These are phyloP conservation scores for Xylariales sp. DNA, from an alignment of 2,329 filamentous ascomycete genomes.

Conservation along the genomic window DNA sequence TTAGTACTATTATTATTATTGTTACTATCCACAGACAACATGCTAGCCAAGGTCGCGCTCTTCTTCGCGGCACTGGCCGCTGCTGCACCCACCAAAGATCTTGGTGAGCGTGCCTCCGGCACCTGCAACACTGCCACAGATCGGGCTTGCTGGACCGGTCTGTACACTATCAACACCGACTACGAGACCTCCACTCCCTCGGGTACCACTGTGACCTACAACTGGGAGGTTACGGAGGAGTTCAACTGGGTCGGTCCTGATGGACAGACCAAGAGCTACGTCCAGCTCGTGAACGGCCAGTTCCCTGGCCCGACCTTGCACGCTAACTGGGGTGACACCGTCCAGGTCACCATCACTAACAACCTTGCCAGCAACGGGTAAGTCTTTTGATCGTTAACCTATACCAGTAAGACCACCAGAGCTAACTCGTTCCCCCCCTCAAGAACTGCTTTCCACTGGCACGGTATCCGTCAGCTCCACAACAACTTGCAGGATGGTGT, in stretches of 20 bases:
- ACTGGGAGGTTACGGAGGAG: slow-evolving; percentile 16
- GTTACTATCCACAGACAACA: too few species aligned
- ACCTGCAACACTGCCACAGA: slow-evolving; percentile 11
- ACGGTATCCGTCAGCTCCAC: slow-evolving; percentile 40
- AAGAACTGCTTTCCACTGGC: slow-evolving; percentile 42
- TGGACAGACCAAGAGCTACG: slow-evolving; percentile 22
- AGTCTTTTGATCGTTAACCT: too few species aligned
- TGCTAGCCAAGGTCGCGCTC: too few species aligned
- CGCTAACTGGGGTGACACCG: slow-evolving; percentile 60
- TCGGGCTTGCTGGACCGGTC: slow-evolving; percentile 18
- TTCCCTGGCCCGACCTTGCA: slow-evolving; percentile 65
- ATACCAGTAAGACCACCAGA: too few species aligned
- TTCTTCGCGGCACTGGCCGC: too few species aligned
- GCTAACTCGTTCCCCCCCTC: too few species aligned
- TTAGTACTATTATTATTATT: too few species aligned
- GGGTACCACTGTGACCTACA: slow-evolving; percentile 12
- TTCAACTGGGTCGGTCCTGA: slow-evolving; percentile 19
- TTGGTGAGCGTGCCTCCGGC: too few species aligned
- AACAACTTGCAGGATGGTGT: slow-evolving; percentile 39
- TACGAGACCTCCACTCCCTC: slow-evolving; percentile 17
- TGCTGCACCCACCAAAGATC: too few species aligned
- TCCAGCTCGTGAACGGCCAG: slow-evolving; percentile 60
- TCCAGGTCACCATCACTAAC: slow-evolving; percentile 67
- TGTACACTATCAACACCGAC: slow-evolving; percentile 20
- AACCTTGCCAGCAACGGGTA: slow-evolving; percentile 44